Evolutionary conservation across 306 rosid genomes (phyloP).

Genomic region (Lotus japonicus): DNA sequence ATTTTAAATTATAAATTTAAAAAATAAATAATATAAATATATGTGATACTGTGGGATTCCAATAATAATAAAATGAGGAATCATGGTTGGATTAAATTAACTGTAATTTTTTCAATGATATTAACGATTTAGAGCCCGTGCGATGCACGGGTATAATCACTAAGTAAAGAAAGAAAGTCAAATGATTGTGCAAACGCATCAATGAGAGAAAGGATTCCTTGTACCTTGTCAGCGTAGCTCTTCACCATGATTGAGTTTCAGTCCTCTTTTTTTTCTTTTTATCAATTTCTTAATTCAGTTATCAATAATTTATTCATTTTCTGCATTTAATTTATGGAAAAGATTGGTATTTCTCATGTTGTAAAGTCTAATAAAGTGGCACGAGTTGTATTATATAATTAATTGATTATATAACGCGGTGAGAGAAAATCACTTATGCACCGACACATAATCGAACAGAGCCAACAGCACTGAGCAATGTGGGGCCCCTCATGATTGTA

Average conservation of each 20-base stretch:
- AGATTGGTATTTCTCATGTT: not conserved
- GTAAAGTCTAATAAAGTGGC: conserved; percentile 29
- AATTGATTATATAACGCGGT: conserved; percentile 26
- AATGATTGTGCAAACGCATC: conserved; percentile 24
- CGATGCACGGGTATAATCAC: too few relatives aligned
- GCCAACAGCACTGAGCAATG: conserved; percentile 20
- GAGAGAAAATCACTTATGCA: conserved; percentile 20
- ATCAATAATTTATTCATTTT: conserved; percentile 4
- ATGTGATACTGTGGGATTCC: too few relatives aligned
- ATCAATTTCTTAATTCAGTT: not conserved
- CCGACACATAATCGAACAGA: conserved; percentile 28
- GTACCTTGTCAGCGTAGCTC: conserved; percentile 11
- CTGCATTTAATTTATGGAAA: not conserved
- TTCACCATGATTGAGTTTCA: not conserved
- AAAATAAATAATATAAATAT: too few relatives aligned
- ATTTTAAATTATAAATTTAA: too few relatives aligned
- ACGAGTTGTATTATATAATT: conserved; percentile 8
- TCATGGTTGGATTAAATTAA: too few relatives aligned
- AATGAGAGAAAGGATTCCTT: conserved; percentile 1
- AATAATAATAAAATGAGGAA: too few relatives aligned
- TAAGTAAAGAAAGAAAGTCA: conserved; percentile 21
- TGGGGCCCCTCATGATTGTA: conserved; percentile 11
- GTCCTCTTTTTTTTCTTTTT: not conserved
- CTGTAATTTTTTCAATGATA: too few relatives aligned
- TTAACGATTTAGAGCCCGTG: too few relatives aligned